These are phyloP conservation scores for Claviceps lovelessii DNA, from an alignment of 2,329 filamentous ascomycete genomes.

Conservation along the genomic window DNA sequence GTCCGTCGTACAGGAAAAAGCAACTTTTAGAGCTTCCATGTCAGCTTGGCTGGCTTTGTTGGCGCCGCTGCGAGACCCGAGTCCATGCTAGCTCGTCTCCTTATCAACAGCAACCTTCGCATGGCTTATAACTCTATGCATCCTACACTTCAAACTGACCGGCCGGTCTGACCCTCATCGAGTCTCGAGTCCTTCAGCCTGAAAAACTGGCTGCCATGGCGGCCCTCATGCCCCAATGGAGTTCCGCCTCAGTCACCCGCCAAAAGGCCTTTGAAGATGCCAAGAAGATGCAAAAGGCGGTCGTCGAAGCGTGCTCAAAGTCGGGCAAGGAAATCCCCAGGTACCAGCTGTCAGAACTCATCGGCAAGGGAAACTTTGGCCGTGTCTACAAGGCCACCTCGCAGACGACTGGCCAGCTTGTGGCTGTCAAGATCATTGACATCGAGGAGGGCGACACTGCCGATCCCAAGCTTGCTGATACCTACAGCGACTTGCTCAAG, in stretches of 20 bases:
- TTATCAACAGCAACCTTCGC: background rate
- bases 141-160: background rate
- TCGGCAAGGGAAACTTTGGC: constrained; percentile 62
- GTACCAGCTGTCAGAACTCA: constrained; percentile 57
- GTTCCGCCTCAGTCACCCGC: constrained; percentile 33
- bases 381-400: constrained; percentile 54
- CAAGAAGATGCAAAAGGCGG: constrained; percentile 50
- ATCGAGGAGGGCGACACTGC: constrained; percentile 62
- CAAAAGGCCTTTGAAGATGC: constrained; percentile 54
- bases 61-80: background rate
- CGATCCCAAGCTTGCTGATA: constrained; percentile 50
- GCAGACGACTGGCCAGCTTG: constrained; percentile 34
- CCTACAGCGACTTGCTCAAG: constrained; percentile 55
- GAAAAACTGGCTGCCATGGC: constrained; percentile 18
- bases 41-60: background rate
- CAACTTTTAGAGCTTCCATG: background rate
- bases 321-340: constrained; percentile 45
- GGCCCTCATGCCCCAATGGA: constrained; percentile 27
- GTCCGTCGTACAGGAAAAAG: background rate
- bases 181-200: background rate
- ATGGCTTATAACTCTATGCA: background rate
- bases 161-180: background rate
- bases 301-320: constrained; percentile 47
- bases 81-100: background rate
- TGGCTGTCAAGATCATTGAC: constrained; percentile 72